Percentiles rank a stretch among this genome's conserved stretches.
Conservation (phyloP, 768 basidiomycete species). For the Trametes meyenii region DNA sequence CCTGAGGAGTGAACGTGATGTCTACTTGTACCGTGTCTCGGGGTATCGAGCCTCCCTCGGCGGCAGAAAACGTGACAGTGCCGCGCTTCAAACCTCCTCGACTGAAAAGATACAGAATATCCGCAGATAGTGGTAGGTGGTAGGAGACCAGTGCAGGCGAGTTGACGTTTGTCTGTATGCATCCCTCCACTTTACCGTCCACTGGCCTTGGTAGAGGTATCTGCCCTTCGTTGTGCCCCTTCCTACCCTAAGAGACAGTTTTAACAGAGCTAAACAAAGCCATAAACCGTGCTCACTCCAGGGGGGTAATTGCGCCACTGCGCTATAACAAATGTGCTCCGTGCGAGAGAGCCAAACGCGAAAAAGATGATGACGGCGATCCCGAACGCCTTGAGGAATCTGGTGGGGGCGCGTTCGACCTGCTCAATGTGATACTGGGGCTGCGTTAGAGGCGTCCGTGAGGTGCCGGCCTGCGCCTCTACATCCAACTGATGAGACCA, state of each 20-base stretch:
- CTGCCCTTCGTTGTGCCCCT: background rate
- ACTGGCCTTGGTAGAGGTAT: background rate
- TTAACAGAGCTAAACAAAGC: too few species aligned
- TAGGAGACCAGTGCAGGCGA: constrained; percentile 10
- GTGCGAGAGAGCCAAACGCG: constrained; percentile 10
- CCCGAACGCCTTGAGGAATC: constrained; percentile 29
- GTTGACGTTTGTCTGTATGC: constrained; percentile 6
- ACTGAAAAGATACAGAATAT: constrained; percentile 24
- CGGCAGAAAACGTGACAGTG: constrained; percentile 17
- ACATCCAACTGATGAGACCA: constrained; percentile 3
- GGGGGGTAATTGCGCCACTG: background rate
- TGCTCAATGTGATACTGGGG: constrained; percentile 9
- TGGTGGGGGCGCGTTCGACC: constrained; percentile 9
- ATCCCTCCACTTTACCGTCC: constrained; percentile 26
- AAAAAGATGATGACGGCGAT: constrained; percentile 26
- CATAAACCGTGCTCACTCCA: background rate
- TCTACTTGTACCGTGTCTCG: constrained; percentile 22
- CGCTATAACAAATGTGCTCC: constrained; percentile 13
- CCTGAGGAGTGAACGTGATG: constrained; percentile 5
- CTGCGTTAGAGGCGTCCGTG: background rate
- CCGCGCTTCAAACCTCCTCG: constrained; percentile 20
- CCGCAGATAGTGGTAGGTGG: constrained; percentile 18
- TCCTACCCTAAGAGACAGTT: too few species aligned
- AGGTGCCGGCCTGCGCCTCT: constrained; percentile 1
- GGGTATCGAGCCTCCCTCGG: background rate